Evolutionary conservation across 2,329 filamentous ascomycete genomes (phyloP).

Genomic region (Colletotrichum phormii): DNA sequence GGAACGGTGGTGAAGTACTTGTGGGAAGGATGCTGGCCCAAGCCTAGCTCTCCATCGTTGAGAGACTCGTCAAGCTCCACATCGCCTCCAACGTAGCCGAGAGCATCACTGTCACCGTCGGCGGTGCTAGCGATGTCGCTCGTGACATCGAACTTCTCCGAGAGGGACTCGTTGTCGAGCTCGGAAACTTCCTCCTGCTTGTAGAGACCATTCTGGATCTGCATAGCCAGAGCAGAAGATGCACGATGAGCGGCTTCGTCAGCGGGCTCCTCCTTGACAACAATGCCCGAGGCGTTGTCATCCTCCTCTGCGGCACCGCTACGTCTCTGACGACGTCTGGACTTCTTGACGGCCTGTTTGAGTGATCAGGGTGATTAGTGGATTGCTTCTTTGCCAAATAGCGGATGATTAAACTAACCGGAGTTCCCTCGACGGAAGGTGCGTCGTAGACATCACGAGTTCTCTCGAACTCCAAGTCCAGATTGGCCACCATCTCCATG

Average conservation of each 20-base stretch:
- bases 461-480: slow-evolving; percentile 61
- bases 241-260: background rate
- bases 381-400: background rate
- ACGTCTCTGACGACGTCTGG: slow-evolving; percentile 23
- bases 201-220: background rate
- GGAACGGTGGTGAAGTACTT: slow-evolving; percentile 1
- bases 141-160: slow-evolving; percentile 19
- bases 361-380: background rate
- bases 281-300: background rate
- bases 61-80: slow-evolving; percentile 6
- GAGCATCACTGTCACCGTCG: background rate
- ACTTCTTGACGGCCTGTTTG: slow-evolving; percentile 9
- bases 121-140: slow-evolving; percentile 2
- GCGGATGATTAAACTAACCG: slow-evolving; percentile 51
- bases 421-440: slow-evolving; percentile 63
- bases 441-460: slow-evolving; percentile 70
- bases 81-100: background rate
- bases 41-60: background rate
- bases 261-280: slow-evolving; percentile 21
- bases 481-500: slow-evolving; percentile 72
- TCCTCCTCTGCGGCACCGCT: background rate
- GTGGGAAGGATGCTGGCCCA: background rate
- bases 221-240: background rate
- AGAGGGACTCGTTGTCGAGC: background rate
- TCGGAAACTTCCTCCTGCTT: background rate